These are phyloP conservation scores for Alectoria sarmentosa DNA, from an alignment of 495 filamentous ascomycete genomes.

Conservation along the genomic window DNA sequence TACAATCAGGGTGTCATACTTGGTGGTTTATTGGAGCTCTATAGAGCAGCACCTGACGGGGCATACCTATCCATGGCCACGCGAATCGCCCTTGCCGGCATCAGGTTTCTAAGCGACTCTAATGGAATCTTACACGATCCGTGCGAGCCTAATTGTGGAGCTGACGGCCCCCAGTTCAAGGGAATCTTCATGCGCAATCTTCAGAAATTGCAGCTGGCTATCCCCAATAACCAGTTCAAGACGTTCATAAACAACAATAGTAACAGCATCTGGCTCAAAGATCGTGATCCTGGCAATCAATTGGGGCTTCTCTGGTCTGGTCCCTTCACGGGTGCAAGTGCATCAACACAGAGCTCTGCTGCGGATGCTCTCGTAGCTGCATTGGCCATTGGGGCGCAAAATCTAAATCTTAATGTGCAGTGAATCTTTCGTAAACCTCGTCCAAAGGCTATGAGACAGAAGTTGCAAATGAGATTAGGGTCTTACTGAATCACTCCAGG, in stretches of 20 bases:
- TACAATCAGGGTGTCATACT: slow-evolving; percentile 81
- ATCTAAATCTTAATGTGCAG: not conserved
- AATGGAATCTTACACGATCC: slow-evolving; percentile 57
- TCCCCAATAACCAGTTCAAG: slow-evolving; percentile 44
- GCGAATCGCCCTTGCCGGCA: slow-evolving; percentile 57
- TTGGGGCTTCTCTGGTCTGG: slow-evolving; percentile 51
- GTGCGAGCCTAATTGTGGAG: slow-evolving; percentile 57
- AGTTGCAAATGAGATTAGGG: not conserved
- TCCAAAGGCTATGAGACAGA: not conserved
- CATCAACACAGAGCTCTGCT: slow-evolving; percentile 59
- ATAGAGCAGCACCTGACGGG: slow-evolving; percentile 45
- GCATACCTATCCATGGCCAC: slow-evolving; percentile 50
- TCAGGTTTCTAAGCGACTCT: slow-evolving; percentile 45
- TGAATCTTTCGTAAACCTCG: not conserved
- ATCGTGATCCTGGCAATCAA: slow-evolving; percentile 42
- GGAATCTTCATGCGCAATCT: slow-evolving; percentile 72
- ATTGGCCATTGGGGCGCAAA: not conserved
- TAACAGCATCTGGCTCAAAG: slow-evolving; percentile 58
- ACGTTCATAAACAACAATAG: slow-evolving; percentile 55
- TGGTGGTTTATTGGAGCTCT: slow-evolving; percentile 63
- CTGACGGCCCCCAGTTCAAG: slow-evolving; percentile 66
- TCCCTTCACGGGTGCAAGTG: slow-evolving; percentile 37
- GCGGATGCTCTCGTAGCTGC: slow-evolving; percentile 66
- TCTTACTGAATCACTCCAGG: not conserved
- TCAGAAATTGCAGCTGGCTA: slow-evolving; percentile 45